Conservation (phyloP, 345 rosid genomes). For the Aurinia saxatilis region DNA sequence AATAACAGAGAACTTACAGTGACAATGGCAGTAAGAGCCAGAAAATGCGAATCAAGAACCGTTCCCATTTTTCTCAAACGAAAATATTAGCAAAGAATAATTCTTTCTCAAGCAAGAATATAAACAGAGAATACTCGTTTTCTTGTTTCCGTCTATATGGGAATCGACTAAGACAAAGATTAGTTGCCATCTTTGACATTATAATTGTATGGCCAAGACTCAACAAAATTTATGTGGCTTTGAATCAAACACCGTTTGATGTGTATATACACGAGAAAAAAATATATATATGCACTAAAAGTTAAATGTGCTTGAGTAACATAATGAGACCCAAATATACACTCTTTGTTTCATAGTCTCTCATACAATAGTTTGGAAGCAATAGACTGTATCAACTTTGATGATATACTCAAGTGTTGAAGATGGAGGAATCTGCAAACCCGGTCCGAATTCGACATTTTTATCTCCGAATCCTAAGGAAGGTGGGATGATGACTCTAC, state of each 20-base stretch:
- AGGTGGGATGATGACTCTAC: conserved; percentile 71
- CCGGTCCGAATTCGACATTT: conserved; percentile 59
- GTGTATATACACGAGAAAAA: not conserved
- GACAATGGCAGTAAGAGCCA: conserved; percentile 45
- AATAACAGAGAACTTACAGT: conserved; percentile 35
- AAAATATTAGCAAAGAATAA: too few species aligned
- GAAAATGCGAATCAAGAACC: conserved; percentile 73
- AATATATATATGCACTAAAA: not conserved
- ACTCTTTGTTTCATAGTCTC: not conserved
- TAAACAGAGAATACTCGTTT: not conserved
- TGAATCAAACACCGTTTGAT: conserved; percentile 22
- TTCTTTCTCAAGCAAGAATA: too few species aligned
- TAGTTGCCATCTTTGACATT: not conserved
- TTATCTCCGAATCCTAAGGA: conserved; percentile 63
- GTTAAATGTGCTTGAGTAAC: not conserved
- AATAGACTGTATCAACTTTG: conserved; percentile 63
- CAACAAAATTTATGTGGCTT: conserved; percentile 9
- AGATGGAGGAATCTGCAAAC: conserved; percentile 48
- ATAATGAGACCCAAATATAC: not conserved
- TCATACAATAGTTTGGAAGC: conserved; percentile 36
- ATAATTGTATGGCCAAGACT: conserved; percentile 7
- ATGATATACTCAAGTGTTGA: conserved; percentile 63
- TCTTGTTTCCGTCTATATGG: not conserved
- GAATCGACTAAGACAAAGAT: not conserved
- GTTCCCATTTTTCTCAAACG: conserved; percentile 51